phyloP scores from a whole-genome alignment of 2,329 filamentous ascomycete species.

The Fusarium kyushuense region DNA sequence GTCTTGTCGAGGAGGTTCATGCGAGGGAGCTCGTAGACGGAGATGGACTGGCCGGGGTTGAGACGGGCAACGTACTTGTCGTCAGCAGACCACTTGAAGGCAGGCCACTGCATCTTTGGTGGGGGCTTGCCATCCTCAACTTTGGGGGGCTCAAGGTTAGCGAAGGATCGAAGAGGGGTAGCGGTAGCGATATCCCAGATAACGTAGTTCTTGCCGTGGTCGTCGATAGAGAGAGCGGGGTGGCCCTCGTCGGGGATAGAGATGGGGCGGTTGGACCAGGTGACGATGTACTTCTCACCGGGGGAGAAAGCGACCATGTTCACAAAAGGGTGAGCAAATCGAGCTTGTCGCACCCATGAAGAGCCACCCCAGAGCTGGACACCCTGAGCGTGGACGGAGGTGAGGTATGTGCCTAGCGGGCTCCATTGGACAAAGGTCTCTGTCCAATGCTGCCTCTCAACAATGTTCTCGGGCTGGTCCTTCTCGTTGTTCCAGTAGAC shows the following conservation, averaged over 20 bases:
- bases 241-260: constrained; percentile 89
- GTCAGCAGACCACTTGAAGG: constrained; percentile 99
- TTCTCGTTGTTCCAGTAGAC: constrained; percentile 99
- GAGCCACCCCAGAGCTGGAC: constrained; percentile 96
- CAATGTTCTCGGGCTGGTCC: constrained; percentile 85
- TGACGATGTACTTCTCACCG: constrained; percentile 90
- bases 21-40: constrained; percentile 87
- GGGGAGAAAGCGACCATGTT: constrained; percentile 98
- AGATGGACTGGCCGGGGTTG: constrained; percentile 88
- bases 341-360: constrained; percentile 89
- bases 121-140: constrained; percentile 69
- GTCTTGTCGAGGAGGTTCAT: constrained; percentile 94
- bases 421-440: constrained; percentile 99
- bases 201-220: constrained; percentile 99
- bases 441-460: constrained; percentile 96
- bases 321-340: constrained; percentile 94
- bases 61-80: constrained; percentile 97
- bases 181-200: constrained; percentile 96
- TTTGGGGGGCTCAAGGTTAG: constrained; percentile 83
- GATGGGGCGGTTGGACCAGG: constrained; percentile 96
- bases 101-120: constrained; percentile 96
- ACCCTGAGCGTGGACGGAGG: constrained; percentile 94
- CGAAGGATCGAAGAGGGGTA: constrained; percentile 91
- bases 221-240: constrained; percentile 85
- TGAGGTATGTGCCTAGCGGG: constrained; percentile 91